Evolutionary conservation across 345 rosid species (phyloP).

Genomic region (Limnanthes douglasii): DNA sequence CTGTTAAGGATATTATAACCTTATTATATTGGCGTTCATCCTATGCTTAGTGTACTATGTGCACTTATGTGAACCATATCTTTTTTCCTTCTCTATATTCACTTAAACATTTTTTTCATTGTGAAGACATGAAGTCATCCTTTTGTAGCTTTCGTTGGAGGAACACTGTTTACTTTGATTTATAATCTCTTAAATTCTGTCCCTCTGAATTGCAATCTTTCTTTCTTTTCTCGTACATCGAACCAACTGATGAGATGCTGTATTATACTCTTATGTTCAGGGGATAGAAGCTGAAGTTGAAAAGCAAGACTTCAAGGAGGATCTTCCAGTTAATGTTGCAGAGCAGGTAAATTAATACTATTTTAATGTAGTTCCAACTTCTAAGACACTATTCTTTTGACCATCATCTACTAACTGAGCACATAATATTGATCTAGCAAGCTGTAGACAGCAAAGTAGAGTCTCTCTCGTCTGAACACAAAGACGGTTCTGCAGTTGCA

Average conservation of each 20-base stretch:
- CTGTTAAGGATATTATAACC: background rate
- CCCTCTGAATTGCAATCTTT: constrained; percentile 2
- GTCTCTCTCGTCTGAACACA: constrained; percentile 14
- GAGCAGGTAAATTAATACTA: constrained; percentile 19
- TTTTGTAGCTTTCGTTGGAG: no score
- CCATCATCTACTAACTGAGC: no score
- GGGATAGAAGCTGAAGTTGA: constrained; percentile 19
- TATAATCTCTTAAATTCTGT: background rate
- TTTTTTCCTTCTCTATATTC: background rate
- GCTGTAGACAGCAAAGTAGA: constrained; percentile 16
- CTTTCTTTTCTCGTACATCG: constrained; percentile 5
- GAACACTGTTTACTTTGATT: background rate
- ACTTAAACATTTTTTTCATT: no score
- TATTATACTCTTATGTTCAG: constrained; percentile 12
- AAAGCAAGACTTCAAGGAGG: constrained; percentile 16
- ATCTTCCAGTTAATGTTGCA: constrained; percentile 11
- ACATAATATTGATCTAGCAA: constrained; percentile 20
- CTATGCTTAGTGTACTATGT: background rate
- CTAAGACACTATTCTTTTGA: no score
- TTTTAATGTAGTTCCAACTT: background rate
- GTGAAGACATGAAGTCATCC: no score
- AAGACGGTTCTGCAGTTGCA: constrained; percentile 19
- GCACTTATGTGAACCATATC: background rate
- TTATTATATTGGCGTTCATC: background rate
- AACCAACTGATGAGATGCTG: constrained; percentile 11